Conservation (phyloP, 257 asterid species). For the Solanum lycopersicoides region DNA sequence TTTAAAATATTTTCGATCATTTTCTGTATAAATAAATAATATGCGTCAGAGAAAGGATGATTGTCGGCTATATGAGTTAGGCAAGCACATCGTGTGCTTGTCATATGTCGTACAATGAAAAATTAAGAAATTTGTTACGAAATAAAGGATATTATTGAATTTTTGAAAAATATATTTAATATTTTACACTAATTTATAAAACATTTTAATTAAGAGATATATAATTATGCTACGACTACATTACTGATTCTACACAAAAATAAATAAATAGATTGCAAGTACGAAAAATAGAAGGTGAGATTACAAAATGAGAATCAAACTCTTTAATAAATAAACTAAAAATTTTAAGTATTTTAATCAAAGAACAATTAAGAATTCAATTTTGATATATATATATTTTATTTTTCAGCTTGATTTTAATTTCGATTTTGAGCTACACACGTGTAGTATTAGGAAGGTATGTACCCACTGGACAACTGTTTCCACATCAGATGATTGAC, state of each 20-base stretch:
- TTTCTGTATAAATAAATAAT: too few species aligned
- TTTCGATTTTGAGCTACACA: neutral
- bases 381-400: too few species aligned
- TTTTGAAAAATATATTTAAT: neutral
- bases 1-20: neutral
- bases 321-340: neutral
- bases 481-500: neutral
- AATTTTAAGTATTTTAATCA: neutral
- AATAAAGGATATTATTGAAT: neutral
- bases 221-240: too few species aligned
- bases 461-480: slow-evolving; percentile 7
- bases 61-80: neutral
- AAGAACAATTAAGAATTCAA: neutral
- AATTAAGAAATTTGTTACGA: neutral
- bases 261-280: too few species aligned
- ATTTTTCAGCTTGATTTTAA: neutral
- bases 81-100: neutral
- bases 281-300: too few species aligned
- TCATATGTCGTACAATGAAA: neutral
- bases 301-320: neutral
- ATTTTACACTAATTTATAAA: neutral
- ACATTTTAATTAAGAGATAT: neutral
- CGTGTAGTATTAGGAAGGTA: neutral
- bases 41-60: too few species aligned
- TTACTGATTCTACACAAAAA: neutral